These are phyloP conservation scores for Hyaloscypha hepaticicola DNA, from an alignment of 495 filamentous ascomycete species.

Conservation along the genomic window DNA sequence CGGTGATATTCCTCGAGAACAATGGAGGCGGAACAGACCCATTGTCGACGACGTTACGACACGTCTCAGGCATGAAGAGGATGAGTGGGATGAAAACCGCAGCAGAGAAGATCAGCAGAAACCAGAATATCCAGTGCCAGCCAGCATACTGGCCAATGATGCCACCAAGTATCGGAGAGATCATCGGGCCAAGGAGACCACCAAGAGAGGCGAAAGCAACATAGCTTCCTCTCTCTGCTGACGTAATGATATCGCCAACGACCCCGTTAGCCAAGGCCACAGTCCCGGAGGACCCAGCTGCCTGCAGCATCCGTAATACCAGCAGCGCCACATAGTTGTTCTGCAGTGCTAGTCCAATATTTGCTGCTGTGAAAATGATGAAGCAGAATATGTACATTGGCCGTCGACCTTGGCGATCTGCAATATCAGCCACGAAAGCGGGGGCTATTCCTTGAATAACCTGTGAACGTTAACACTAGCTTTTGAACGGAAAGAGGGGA, in stretches of 20 bases:
- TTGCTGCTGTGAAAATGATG: slow-evolving; percentile 52
- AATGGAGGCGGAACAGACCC: slow-evolving; percentile 52
- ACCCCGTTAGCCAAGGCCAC: slow-evolving; percentile 53
- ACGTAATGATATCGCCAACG: slow-evolving; percentile 50
- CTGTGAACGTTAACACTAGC: background rate
- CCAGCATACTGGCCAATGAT: slow-evolving; percentile 57
- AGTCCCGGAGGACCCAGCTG: slow-evolving; percentile 47
- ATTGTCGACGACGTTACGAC: slow-evolving; percentile 64
- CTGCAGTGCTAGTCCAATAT: slow-evolving; percentile 53
- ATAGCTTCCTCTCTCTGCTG: slow-evolving; percentile 52
- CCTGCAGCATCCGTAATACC: slow-evolving; percentile 54
- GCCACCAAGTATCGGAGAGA: slow-evolving; percentile 63
- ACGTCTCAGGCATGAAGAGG: slow-evolving; percentile 60
- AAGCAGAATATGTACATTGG: slow-evolving; percentile 54
- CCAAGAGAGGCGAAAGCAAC: slow-evolving; percentile 39
- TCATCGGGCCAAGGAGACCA: slow-evolving; percentile 45
- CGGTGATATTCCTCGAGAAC: slow-evolving; percentile 41
- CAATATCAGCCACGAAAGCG: slow-evolving; percentile 54
- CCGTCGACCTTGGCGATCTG: slow-evolving; percentile 54
- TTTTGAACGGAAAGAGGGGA: slow-evolving; percentile 27
- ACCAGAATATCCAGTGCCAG: slow-evolving; percentile 71
- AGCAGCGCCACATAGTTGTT: slow-evolving; percentile 51
- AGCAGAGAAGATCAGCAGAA: slow-evolving; percentile 55
- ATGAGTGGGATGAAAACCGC: slow-evolving; percentile 42
- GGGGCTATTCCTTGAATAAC: slow-evolving; percentile 61